Evolutionary conservation across 1,139 yeast species (phyloP), one percentile per base, ranked within the genome.

Genomic region (Zygoascus sp.): DNA sequence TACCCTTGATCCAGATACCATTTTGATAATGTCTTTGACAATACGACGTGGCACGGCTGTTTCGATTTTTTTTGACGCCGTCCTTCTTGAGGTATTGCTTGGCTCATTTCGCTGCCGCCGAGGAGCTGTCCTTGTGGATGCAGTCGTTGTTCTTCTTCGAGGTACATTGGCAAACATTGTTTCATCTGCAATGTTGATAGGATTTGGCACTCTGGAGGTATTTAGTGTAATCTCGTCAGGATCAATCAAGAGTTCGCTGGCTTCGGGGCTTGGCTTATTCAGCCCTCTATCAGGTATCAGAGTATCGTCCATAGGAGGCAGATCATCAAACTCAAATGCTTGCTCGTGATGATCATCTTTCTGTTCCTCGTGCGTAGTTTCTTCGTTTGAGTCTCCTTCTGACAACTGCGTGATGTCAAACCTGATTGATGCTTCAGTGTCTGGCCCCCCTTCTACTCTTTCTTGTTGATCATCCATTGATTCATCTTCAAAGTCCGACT

Each of bases 31-130:
- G 40, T 60, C 62, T 25, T 50, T 55, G 19, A 61, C 49, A 3
- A 57, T 42, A 15, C 52, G 42, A 10, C 53, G 45, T 6, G 65
- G 62, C 6, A 58, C 36, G 2, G 61, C 58, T 11, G 60, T 53
- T 19, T 51, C 48, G 11, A 48, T 38, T 25, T 42, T 44, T 21
- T 28, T 27, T 8, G 17, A 13, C 21, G 17, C 36, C 11, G 34
- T 28, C 20, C 40, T 35, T 35, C 28, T 37, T 13, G 17, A 25
- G n/a, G 20, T 25, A 30, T 28, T 30, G 8, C 17, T 30, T 13
- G 17, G 11, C 8, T 16, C 17, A 15, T 15, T 15, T 30, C 34
- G 2, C 13, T 16, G 15, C 13, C 34, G 34, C 34, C 13, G 34
- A 13, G 34, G 8, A 30, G 34, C 17, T 15, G 34, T n/a, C n/a